Base-by-base conservation (phyloP, 257 asterid genomes). In the Solanum pimpinellifolium region DNA sequence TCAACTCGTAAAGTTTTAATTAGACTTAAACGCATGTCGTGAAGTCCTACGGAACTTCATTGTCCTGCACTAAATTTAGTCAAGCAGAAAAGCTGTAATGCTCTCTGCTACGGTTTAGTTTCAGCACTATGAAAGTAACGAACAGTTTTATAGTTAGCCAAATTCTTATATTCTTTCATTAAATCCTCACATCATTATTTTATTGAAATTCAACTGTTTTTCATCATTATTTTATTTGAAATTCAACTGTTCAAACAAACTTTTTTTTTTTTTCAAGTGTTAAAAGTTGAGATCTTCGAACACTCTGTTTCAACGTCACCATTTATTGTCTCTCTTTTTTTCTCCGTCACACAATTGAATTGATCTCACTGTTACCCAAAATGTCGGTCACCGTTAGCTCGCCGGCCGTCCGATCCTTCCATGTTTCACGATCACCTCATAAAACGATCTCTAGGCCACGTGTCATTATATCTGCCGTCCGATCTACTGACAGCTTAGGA, bases 311-410 rank as follows among this genome's bases (percentile, higher is more conserved):
- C 85, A 59, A 4, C 85, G 25, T 81, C 46, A 35, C 11, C 37
- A 47, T 59, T 80, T 84, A 60, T 77, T 83, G 15, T 16, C 89
- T 70, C 75, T 47, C 84, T 85, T 39, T 33, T 60, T 66, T 44
- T 86, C 88, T 86, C 73, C 78, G 49, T 88, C 92, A 75, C 86
- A 76, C 47, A 35, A 37, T 88, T 85, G 89, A 42, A 37, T 88
- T 85, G 89, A 90, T 90, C 91, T 88, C 74, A 73, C 88, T 89
- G 46, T 86, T 52, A 80, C 74, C 66, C 86, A 81, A 88, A 84
- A 94, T 93, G 97, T 91, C 95, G 88, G 89, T 91, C 87, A 78
- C 91, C 72, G 89, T 91, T 52, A 73, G 86, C 87, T 65, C 90
- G 41, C 88, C 90, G 90, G 87, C 93, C 89, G 87, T 87, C 91